phyloP scores from a whole-genome alignment of 176 grass and related monocot species.

The Phoenix dactylifera region DNA sequence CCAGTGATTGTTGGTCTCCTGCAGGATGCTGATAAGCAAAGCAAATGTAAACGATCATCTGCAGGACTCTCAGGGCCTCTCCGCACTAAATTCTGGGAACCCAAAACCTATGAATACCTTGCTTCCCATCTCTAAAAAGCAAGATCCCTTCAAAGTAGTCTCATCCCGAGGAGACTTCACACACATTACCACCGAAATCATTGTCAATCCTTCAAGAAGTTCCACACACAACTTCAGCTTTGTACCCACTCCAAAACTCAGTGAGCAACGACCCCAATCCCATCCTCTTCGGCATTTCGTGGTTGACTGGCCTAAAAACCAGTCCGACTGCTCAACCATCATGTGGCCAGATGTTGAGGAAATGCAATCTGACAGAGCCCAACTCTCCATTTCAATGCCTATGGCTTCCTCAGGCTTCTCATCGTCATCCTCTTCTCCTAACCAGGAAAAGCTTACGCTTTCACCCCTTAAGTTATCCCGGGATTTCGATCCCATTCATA shows the following conservation, averaged over 20 bases:
- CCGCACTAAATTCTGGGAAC: slow-evolving; percentile 22
- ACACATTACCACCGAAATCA: not conserved
- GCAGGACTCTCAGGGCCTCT: slow-evolving; percentile 18
- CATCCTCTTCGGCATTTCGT: slow-evolving; percentile 21
- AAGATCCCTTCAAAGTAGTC: slow-evolving; percentile 22
- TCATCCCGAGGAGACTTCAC: not conserved
- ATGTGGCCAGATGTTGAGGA: slow-evolving; percentile 14
- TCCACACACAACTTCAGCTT: slow-evolving; percentile 4
- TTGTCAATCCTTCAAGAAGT: slow-evolving; percentile 9
- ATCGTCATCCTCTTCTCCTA: slow-evolving; percentile 30
- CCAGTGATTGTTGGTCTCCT: slow-evolving; percentile 15
- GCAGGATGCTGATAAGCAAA: slow-evolving; percentile 42
- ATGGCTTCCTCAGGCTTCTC: slow-evolving; percentile 42
- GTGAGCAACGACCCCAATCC: not conserved
- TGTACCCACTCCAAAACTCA: not conserved
- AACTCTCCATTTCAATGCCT: slow-evolving; percentile 35
- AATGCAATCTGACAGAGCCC: slow-evolving; percentile 18
- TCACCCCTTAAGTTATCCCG: too few relatives aligned
- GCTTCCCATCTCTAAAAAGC: slow-evolving; percentile 13
- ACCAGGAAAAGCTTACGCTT: too few relatives aligned
- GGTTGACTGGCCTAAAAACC: slow-evolving; percentile 13
- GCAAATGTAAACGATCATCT: slow-evolving; percentile 13
- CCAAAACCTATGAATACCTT: slow-evolving; percentile 7
- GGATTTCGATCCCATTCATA: too few relatives aligned
- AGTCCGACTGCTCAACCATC: not conserved